Evolutionary conservation across 176 grass and related monocot species (phyloP).

Genomic region (Pontederia crassipes): DNA sequence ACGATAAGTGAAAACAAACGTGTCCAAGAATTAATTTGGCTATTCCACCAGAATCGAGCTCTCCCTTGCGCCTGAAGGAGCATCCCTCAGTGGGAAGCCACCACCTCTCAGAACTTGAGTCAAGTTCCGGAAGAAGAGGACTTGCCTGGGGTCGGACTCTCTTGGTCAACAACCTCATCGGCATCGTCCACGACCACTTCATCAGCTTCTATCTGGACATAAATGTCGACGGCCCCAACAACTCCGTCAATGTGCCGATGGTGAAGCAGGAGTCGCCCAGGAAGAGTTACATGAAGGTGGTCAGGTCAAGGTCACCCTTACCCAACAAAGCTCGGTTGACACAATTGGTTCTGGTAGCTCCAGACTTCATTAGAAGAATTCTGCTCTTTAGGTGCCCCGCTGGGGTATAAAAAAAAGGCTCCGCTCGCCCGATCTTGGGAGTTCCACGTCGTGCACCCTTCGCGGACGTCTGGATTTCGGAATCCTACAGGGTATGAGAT

Average conservation of each 20-base stretch:
- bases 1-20: too few relatives aligned
- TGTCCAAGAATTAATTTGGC: too few relatives aligned
- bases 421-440: too few relatives aligned
- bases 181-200: constrained; percentile 72
- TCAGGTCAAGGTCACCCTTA: constrained; percentile 39
- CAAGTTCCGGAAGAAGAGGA: constrained; percentile 43
- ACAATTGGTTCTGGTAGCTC: too few relatives aligned
- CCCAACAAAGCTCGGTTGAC: too few relatives aligned
- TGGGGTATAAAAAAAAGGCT: too few relatives aligned
- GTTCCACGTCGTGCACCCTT: too few relatives aligned
- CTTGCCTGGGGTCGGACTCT: constrained; percentile 62
- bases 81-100: constrained; percentile 33
- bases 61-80: constrained; percentile 1
- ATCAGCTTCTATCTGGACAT: constrained; percentile 82
- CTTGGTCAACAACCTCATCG: constrained; percentile 43
- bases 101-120: constrained; percentile 33
- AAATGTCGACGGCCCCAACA: constrained; percentile 56
- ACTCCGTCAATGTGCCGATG: constrained; percentile 59
- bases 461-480: constrained; percentile 34
- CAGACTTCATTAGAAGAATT: too few relatives aligned
- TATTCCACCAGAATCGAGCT: too few relatives aligned
- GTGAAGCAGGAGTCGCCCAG: constrained; percentile 39
- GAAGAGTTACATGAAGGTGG: constrained; percentile 64
- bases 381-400: too few relatives aligned
- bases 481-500: constrained; percentile 66